A percentile compares a stretch with the other conserved stretches of the same genome.
Evolutionary conservation across 495 filamentous ascomycete species (phyloP).

Genomic region (Schizothecium vesticola): DNA sequence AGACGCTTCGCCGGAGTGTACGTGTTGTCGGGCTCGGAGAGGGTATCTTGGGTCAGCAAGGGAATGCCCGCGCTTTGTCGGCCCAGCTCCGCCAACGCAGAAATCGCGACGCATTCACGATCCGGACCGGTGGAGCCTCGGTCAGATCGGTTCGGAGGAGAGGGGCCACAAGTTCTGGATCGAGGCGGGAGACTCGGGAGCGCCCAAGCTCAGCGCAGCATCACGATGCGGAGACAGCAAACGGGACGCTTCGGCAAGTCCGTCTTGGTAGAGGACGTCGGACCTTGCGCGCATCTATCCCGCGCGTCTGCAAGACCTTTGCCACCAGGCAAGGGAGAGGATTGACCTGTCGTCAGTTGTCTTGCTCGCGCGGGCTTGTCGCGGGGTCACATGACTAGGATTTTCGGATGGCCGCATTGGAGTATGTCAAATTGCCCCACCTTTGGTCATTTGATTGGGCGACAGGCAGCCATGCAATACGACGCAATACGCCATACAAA

Average conservation of each 20-base stretch:
- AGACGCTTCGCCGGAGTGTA: not conserved
- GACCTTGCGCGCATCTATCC: not conserved
- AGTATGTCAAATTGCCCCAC: too few species aligned
- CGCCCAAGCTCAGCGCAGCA: not conserved
- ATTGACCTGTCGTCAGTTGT: not conserved
- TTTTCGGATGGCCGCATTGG: too few species aligned
- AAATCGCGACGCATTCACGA: not conserved
- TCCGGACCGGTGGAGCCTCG: not conserved
- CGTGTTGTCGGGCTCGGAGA: not conserved
- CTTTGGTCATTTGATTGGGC: too few species aligned
- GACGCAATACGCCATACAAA: too few species aligned
- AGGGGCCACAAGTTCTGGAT: not conserved
- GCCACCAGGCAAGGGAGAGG: not conserved
- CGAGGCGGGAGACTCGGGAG: not conserved
- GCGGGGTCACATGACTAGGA: conserved; percentile 1
- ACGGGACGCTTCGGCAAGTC: not conserved
- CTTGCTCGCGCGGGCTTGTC: not conserved
- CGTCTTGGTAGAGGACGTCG: not conserved
- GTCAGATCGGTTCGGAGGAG: not conserved
- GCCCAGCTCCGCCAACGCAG: not conserved
- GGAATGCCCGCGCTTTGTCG: not conserved
- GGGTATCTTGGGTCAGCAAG: not conserved
- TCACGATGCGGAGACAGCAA: not conserved
- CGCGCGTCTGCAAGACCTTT: not conserved
- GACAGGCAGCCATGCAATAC: too few species aligned